A percentile compares a stretch with the other conserved stretches of the same genome.
Evolutionary conservation across 2,329 filamentous ascomycete species (phyloP).

Genomic region (Botryotinia convoluta): DNA sequence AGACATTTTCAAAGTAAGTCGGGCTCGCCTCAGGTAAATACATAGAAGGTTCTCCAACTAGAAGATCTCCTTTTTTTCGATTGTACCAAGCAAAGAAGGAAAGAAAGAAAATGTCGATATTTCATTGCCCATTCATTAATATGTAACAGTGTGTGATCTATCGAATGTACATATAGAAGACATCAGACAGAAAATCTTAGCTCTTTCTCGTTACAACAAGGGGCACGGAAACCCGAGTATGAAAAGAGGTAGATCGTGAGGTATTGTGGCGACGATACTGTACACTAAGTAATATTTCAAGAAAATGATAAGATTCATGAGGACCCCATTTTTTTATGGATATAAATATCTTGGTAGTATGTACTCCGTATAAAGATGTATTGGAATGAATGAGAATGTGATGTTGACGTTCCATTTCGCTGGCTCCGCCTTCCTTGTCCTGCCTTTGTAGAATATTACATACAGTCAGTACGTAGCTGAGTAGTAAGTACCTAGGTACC

Average conservation of each 20-base stretch:
- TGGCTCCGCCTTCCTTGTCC: not conserved
- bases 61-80: not conserved
- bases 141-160: not conserved
- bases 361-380: not conserved
- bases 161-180: not conserved
- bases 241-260: not conserved
- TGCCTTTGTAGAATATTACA: not conserved
- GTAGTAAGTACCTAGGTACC: too few relatives aligned
- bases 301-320: not conserved
- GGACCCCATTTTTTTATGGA: not conserved
- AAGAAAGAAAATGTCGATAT: not conserved
- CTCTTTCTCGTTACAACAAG: not conserved
- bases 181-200: not conserved
- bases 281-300: not conserved
- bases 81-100: not conserved
- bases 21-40: not conserved
- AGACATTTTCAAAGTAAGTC: too few relatives aligned
- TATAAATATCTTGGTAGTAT: not conserved
- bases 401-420: not conserved
- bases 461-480: not conserved
- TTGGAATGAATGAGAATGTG: not conserved
- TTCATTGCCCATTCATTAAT: not conserved
- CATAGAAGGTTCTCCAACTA: not conserved
- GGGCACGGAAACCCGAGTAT: constrained; percentile 5
- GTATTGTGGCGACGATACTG: not conserved